Conservation (phyloP, 2,329 filamentous ascomycete species). For the Aspergillus clavatus region DNA sequence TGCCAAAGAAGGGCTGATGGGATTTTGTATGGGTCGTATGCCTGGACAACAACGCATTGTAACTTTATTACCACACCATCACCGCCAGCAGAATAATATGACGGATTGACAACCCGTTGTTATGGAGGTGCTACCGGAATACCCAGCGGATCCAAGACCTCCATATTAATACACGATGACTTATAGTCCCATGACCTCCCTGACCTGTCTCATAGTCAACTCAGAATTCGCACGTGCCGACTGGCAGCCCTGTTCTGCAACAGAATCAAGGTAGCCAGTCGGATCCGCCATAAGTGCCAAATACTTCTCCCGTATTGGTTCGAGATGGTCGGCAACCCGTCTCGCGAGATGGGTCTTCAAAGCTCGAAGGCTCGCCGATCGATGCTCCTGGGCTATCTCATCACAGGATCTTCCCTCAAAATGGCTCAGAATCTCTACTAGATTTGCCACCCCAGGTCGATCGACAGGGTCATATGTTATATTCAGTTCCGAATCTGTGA, state of each 20-base stretch:
- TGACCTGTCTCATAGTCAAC: constrained; percentile 30
- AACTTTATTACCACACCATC: too few species aligned
- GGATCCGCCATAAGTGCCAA: constrained; percentile 24
- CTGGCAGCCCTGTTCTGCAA: constrained; percentile 29
- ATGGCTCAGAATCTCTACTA: constrained; percentile 73
- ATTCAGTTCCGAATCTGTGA: constrained; percentile 66
- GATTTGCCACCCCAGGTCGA: constrained; percentile 81
- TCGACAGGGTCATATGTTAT: constrained; percentile 66
- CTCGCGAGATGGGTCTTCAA: constrained; percentile 63
- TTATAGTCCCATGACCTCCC: constrained; percentile 30
- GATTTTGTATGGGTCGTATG: too few species aligned
- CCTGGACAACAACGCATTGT: too few species aligned
- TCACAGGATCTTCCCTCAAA: constrained; percentile 49
- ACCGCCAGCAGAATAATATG: too few species aligned
- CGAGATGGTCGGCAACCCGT: constrained; percentile 26
- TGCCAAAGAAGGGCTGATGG: too few species aligned
- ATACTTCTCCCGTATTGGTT: constrained; percentile 33
- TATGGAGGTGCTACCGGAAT: too few species aligned
- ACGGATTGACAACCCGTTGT: too few species aligned
- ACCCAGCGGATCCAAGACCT: not conserved
- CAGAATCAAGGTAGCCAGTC: constrained; percentile 25
- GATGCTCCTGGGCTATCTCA: constrained; percentile 45
- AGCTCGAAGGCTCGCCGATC: constrained; percentile 46
- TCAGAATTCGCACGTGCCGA: constrained; percentile 29
- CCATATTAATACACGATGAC: constrained; percentile 1